Base-by-base conservation (phyloP, 2,329 filamentous ascomycete species). In the Fusarium stilboides region DNA sequence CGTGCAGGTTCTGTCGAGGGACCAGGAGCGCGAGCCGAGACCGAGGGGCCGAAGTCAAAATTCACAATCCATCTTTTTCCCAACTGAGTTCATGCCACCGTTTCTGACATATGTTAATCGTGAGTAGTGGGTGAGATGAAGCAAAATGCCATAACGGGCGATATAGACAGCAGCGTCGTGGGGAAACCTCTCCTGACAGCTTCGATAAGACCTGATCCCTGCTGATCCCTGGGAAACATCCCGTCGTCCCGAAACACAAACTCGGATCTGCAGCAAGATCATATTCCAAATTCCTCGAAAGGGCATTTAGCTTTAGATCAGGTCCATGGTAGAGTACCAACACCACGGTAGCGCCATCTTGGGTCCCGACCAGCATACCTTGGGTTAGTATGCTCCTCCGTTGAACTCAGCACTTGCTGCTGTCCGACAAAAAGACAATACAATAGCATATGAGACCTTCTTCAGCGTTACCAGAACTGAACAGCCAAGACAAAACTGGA, bases 281-380 rank as follows among this genome's bases (percentile, higher is more conserved):
- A 47, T 39, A 68, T 68, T 70, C 58, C 58, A 68, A 61, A 70
- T 70, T 44, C 22, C 51, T 39, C 10, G n/a, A 39, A 42, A 24
- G 42, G 24, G 33, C n/a, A 39, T 39, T 39, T 28, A 24, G 31
- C 51, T 52, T 40, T 43, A 33, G 47, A 24, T 47, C 54, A 26
- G 51, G 51, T 26, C 40, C 47, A 24, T 62, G 47, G 20, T 57
- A 24, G 17, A 58, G 42, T 43, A 39, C 8, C 31, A 67, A 44
- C 10, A 43, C 28, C 19, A 24, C 8, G 31, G 17, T 46, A 70
- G 54, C 43, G 19, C 13, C 39, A 63, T 59, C 31, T 36, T 20
- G 42, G 39, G 26, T 42, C 40, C 28, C n/a, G 28, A 24, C 20
- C 33, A 45, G 39, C 20, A 53, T 56, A 53, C 15, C 57, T 59